These are phyloP conservation scores for Dalbergia cultrata DNA, from an alignment of 306 rosid genomes.

Conservation along the genomic window DNA sequence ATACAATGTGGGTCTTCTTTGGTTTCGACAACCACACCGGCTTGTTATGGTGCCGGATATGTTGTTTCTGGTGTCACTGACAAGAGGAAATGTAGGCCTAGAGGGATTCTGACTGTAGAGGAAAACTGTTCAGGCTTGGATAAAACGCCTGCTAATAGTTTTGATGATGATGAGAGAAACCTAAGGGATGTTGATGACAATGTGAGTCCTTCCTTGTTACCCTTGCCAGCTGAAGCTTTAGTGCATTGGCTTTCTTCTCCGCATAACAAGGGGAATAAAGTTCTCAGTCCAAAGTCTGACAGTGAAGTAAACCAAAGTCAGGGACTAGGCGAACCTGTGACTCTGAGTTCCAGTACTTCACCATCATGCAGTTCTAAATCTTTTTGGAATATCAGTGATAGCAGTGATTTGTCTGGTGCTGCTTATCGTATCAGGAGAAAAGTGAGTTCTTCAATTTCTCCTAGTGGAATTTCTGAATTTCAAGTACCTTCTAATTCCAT, in stretches of 20 bases:
- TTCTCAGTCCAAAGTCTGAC: constrained; percentile 49
- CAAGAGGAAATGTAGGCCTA: constrained; percentile 88
- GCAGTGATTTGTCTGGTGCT: constrained; percentile 49
- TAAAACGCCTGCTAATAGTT: constrained; percentile 50
- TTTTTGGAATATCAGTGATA: constrained; percentile 51
- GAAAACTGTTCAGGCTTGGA: constrained; percentile 54
- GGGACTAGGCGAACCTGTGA: constrained; percentile 51
- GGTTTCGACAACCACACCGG: constrained; percentile 60
- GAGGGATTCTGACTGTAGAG: constrained; percentile 77
- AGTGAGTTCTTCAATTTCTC: constrained; percentile 49
- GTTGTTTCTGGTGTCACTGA: constrained; percentile 82
- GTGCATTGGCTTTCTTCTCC: constrained; percentile 85
- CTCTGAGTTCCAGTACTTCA: constrained; percentile 53
- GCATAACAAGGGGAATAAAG: constrained; percentile 57
- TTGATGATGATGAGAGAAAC: constrained; percentile 52
- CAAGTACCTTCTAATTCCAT: constrained; percentile 60
- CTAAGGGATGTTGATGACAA: constrained; percentile 26
- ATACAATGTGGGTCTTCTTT: constrained; percentile 69
- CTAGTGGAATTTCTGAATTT: constrained; percentile 54
- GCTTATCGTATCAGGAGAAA: constrained; percentile 45
- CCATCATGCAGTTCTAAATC: constrained; percentile 51
- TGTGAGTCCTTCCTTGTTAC: constrained; percentile 58
- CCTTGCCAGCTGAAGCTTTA: constrained; percentile 80
- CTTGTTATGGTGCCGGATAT: constrained; percentile 86
- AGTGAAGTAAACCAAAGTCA: constrained; percentile 30